A percentile compares a stretch with the other conserved stretches of the same genome.
These are phyloP conservation scores for Calonectria hongkongensis DNA, from an alignment of 2,329 filamentous ascomycete genomes.

Conservation along the genomic window DNA sequence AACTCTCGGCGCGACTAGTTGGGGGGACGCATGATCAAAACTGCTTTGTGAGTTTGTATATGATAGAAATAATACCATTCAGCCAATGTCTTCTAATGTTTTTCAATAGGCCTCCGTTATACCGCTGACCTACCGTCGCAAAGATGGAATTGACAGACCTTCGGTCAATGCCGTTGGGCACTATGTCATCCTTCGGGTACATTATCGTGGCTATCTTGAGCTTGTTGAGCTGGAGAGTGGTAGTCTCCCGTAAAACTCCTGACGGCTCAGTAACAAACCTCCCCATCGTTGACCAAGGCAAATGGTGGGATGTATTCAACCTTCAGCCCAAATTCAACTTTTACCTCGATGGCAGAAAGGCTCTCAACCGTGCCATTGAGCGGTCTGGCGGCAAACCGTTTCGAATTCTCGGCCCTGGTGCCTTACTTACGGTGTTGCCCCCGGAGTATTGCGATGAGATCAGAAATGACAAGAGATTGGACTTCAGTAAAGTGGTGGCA, in stretches of 20 bases:
- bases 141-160: conserved; percentile 2
- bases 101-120: background rate
- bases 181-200: background rate
- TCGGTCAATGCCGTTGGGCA: conserved; percentile 8
- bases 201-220: background rate
- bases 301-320: conserved; percentile 25
- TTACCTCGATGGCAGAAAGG: conserved; percentile 3
- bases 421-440: background rate
- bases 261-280: conserved; percentile 1
- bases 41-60: background rate
- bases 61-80: background rate
- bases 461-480: conserved; percentile 22
- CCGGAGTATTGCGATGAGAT: conserved; percentile 19
- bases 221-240: conserved; percentile 4
- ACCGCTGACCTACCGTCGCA: background rate
- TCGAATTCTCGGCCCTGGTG: background rate
- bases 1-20: background rate
- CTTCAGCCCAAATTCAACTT: conserved; percentile 26
- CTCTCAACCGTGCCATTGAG: conserved; percentile 10
- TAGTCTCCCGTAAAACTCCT: background rate
- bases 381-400: background rate
- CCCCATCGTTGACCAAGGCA: conserved; percentile 6
- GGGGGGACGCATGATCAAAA: background rate
- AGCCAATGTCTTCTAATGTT: background rate
- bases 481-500: conserved; percentile 14